Conservation (phyloP, 2,329 filamentous ascomycete genomes). For the Cercospora brassicicola region DNA sequence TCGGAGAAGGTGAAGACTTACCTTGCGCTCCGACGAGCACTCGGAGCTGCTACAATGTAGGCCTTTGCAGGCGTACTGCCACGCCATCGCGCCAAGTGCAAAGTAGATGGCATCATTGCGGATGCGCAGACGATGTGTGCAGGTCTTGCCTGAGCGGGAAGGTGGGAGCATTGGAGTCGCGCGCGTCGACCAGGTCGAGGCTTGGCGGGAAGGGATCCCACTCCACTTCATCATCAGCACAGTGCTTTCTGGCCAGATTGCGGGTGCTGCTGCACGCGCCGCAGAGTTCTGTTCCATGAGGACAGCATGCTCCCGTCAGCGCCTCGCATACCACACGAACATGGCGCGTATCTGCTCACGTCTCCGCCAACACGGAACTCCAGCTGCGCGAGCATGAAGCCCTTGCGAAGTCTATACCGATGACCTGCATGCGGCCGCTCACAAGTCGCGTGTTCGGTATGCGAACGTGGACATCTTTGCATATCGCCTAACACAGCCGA, state of each 20-base stretch:
- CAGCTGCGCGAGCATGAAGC: too few species aligned
- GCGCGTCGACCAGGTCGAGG: not conserved
- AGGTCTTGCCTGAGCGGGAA: conserved; percentile 2
- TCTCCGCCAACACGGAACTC: too few species aligned
- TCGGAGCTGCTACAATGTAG: not conserved
- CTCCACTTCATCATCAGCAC: not conserved
- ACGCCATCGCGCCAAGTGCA: not conserved
- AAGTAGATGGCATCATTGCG: not conserved
- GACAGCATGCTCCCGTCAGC: too few species aligned
- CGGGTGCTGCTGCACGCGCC: too few species aligned
- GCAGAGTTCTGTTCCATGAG: too few species aligned
- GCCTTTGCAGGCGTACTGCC: not conserved
- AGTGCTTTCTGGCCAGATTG: too few species aligned
- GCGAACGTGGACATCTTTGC: too few species aligned
- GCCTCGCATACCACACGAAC: too few species aligned
- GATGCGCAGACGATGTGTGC: not conserved
- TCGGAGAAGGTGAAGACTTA: not conserved
- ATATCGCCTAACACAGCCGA: not conserved
- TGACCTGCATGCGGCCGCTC: too few species aligned
- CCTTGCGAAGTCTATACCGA: too few species aligned
- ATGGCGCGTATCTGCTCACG: too few species aligned
- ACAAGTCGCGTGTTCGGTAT: too few species aligned
- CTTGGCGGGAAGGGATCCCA: not conserved
- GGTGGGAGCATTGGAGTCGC: not conserved
- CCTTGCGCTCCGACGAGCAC: not conserved